phyloP scores from a whole-genome alignment of 2,329 filamentous ascomycete species.

The Daldinia sp. region DNA sequence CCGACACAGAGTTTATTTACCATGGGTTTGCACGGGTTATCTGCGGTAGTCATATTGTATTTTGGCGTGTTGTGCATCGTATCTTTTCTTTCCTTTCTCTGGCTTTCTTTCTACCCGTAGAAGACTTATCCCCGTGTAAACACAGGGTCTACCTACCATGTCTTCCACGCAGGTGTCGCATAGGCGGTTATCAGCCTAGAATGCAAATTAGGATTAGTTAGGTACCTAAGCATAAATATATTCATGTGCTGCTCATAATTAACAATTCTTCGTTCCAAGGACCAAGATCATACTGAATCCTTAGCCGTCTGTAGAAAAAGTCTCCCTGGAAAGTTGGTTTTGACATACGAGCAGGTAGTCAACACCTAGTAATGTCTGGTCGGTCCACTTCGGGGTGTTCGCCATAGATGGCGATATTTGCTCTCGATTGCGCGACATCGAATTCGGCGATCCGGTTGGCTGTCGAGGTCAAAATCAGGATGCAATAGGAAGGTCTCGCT shows the following conservation, averaged over 20 bases:
- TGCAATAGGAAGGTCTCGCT: slow-evolving; percentile 33
- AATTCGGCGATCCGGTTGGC: slow-evolving; percentile 29
- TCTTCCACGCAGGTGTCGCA: not conserved
- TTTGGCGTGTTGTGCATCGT: no score
- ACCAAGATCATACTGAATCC: not conserved
- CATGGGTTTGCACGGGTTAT: no score
- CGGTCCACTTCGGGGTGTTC: slow-evolving; percentile 10
- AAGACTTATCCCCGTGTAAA: not conserved
- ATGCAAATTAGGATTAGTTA: not conserved
- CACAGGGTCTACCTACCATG: not conserved
- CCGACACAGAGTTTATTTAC: no score
- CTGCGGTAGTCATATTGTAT: no score
- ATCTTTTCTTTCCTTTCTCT: not conserved
- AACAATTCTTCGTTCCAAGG: not conserved
- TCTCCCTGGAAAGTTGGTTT: not conserved
- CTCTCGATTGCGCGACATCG: slow-evolving; percentile 31
- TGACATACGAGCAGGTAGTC: not conserved
- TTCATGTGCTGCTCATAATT: not conserved
- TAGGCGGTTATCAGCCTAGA: not conserved
- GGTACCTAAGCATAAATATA: not conserved
- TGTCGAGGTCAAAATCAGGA: slow-evolving; percentile 20
- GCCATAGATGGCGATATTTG: slow-evolving; percentile 35
- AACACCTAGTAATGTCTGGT: not conserved
- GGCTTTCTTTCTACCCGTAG: not conserved
- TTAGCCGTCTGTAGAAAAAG: not conserved